phyloP scores from a whole-genome alignment of 305 asterid genomes.

The Nicotiana rustica region DNA sequence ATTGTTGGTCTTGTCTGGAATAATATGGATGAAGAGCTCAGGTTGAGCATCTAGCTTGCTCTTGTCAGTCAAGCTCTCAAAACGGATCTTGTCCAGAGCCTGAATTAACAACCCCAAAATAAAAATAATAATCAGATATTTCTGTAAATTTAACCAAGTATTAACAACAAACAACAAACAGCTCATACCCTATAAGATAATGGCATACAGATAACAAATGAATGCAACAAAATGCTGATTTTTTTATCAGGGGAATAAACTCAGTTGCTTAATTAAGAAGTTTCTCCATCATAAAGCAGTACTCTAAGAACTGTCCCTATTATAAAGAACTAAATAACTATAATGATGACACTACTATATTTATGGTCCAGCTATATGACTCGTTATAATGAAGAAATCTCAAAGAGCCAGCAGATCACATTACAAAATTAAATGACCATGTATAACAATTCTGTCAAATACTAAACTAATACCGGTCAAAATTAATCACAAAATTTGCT shows the following conservation, averaged over 20 bases:
- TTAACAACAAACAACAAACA: background rate
- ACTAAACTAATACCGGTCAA: background rate
- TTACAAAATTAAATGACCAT: too few species aligned
- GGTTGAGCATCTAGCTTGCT: constrained; percentile 86
- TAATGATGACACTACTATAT: too few species aligned
- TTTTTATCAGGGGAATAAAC: too few species aligned
- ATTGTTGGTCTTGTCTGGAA: constrained; percentile 84
- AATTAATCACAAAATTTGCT: background rate
- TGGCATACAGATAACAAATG: background rate
- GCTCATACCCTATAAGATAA: background rate
- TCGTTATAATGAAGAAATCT: too few species aligned
- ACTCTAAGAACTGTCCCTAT: too few species aligned
- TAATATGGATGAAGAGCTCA: constrained; percentile 77
- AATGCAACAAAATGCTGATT: too few species aligned
- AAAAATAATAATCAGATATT: background rate
- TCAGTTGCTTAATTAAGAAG: too few species aligned
- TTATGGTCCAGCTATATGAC: too few species aligned
- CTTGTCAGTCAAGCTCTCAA: constrained; percentile 84
- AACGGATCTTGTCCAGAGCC: constrained; percentile 84
- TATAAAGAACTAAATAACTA: too few species aligned
- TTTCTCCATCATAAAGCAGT: too few species aligned
- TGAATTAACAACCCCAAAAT: constrained; percentile 22
- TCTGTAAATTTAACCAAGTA: background rate
- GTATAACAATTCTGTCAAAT: background rate
- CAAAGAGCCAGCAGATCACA: too few species aligned